Evolutionary conservation across 148 eudicot genomes (phyloP).

Genomic region (Salicornia ramosissima): DNA sequence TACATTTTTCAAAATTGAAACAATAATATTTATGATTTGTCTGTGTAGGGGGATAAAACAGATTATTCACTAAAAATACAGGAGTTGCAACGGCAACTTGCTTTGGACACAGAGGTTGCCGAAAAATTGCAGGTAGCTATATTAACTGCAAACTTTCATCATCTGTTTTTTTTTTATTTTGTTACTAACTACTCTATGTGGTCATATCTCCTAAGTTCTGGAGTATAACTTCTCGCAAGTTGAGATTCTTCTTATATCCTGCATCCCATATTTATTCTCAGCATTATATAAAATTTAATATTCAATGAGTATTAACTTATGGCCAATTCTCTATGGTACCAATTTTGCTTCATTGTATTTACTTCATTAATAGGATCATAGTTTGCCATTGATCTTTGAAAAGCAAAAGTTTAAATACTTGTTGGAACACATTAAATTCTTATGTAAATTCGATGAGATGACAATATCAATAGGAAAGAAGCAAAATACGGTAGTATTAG

Average conservation of each 20-base stretch:
- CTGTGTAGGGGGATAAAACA: constrained; percentile 67
- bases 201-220: neutral
- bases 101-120: constrained; percentile 87
- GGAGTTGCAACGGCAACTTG: constrained; percentile 92
- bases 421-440: neutral
- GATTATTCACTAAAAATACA: constrained; percentile 90
- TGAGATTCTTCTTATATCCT: neutral
- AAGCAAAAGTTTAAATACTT: too few relatives aligned
- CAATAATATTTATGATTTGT: neutral
- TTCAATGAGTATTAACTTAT: too few relatives aligned
- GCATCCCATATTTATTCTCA: neutral
- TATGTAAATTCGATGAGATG: neutral
- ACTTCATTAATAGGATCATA: too few relatives aligned
- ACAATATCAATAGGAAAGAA: neutral
- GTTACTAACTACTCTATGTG: neutral
- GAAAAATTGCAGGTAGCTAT: constrained; percentile 75
- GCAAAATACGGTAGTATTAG: neutral
- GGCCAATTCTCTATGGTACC: too few relatives aligned
- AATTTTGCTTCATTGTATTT: too few relatives aligned
- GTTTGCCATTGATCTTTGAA: too few relatives aligned
- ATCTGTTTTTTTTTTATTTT: neutral
- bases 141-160: neutral
- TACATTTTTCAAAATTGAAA: too few relatives aligned
- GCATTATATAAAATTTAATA: neutral
- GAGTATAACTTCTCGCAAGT: neutral